Percentiles rank a stretch among this genome's conserved stretches.
Evolutionary conservation across 495 filamentous ascomycete genomes (phyloP).

Genomic region (Amorphotheca resinae): DNA sequence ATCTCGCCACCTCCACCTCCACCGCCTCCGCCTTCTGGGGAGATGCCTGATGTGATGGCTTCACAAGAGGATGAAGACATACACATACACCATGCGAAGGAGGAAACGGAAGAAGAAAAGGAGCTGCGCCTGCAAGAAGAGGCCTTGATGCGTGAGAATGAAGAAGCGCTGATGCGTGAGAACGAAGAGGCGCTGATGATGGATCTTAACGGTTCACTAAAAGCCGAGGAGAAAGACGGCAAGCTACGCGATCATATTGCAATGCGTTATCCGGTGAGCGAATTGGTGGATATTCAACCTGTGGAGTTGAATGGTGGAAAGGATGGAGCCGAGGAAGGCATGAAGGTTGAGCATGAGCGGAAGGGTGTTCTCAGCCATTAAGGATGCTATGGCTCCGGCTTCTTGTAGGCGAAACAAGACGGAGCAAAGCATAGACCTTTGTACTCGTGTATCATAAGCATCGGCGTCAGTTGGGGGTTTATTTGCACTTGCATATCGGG

Average conservation of each 20-base stretch:
- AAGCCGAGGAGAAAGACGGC: not conserved
- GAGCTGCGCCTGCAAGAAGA: slow-evolving; percentile 19
- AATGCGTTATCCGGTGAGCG: not conserved
- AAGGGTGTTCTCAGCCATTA: not conserved
- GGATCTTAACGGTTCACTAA: not conserved
- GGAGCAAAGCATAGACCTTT: not conserved
- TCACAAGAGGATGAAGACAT: not conserved
- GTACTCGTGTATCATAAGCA: slow-evolving; percentile 1
- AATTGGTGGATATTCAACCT: not conserved
- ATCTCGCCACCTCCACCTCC: slow-evolving; percentile 17
- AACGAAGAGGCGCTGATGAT: slow-evolving; percentile 4
- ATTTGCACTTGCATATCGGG: not conserved
- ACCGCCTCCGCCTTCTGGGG: slow-evolving; percentile 16
- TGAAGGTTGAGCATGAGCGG: not conserved
- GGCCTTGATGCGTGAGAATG: slow-evolving; percentile 17
- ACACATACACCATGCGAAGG: not conserved
- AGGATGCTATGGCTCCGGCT: not conserved
- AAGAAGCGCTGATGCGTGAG: slow-evolving; percentile 16
- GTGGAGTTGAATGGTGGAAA: not conserved
- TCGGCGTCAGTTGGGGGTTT: not conserved
- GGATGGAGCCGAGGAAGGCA: not conserved
- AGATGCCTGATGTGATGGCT: slow-evolving; percentile 4
- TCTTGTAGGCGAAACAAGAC: not conserved
- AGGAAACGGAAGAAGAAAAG: slow-evolving; percentile 16
- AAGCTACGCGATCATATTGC: not conserved